Evolutionary conservation across 345 rosid species (phyloP).

Genomic region (Zanthoxylum bungeanum): DNA sequence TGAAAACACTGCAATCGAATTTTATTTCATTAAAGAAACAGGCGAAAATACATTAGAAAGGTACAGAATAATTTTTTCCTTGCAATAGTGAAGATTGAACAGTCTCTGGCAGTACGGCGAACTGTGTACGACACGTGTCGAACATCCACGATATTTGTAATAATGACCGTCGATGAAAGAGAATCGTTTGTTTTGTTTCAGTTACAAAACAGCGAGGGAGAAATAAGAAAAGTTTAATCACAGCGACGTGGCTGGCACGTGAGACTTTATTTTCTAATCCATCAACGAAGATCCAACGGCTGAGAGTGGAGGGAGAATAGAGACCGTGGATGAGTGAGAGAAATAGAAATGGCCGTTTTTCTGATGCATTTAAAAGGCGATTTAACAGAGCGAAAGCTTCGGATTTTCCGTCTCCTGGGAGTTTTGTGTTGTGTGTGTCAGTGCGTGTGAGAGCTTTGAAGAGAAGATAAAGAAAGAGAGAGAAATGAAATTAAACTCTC

Average conservation of each 20-base stretch:
- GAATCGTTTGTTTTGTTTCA: neutral
- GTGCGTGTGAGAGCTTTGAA: constrained; percentile 18
- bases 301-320: constrained; percentile 1
- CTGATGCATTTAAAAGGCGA: constrained; percentile 33
- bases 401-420: constrained; percentile 45
- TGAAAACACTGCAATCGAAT: too few species aligned
- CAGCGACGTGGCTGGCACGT: constrained; percentile 30
- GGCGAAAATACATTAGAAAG: constrained; percentile 6
- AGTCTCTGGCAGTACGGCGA: neutral
- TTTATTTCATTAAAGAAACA: neutral
- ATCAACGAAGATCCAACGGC: constrained; percentile 25
- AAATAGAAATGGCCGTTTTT: constrained; percentile 22
- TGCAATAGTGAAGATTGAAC: neutral
- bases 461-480: constrained; percentile 15
- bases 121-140: constrained; percentile 8
- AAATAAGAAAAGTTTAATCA: neutral
- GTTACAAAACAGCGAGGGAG: neutral
- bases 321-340: constrained; percentile 17
- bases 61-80: constrained; percentile 12
- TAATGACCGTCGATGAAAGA: constrained; percentile 5
- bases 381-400: constrained; percentile 35
- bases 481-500: neutral
- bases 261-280: neutral
- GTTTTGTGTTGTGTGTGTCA: constrained; percentile 18
- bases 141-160: neutral